A percentile compares a stretch with the other conserved stretches of the same genome.
Evolutionary conservation across 345 rosid genomes (phyloP).

Genomic region (Hypericum perforatum): DNA sequence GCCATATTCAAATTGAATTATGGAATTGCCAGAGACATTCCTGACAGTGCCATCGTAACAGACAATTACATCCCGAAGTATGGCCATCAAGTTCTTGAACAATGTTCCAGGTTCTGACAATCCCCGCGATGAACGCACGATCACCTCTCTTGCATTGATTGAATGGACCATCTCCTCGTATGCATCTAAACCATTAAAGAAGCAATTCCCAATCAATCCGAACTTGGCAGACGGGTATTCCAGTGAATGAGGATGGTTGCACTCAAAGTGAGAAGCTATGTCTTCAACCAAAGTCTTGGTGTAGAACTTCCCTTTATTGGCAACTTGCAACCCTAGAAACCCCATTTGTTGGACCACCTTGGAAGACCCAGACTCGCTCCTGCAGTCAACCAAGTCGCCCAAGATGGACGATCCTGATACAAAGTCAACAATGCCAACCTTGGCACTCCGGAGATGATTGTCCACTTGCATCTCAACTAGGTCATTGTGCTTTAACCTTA

Average conservation of each 20-base stretch:
- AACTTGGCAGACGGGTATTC: constrained; percentile 58
- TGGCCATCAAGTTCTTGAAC: constrained; percentile 92
- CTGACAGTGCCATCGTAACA: constrained; percentile 93
- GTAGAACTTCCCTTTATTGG: constrained; percentile 76
- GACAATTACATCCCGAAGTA: constrained; percentile 78
- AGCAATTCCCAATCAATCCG: constrained; percentile 66
- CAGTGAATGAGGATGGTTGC: constrained; percentile 35
- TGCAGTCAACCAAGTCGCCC: constrained; percentile 66
- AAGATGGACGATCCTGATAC: constrained; percentile 49
- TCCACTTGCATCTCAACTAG: constrained; percentile 62
- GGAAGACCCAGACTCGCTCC: constrained; percentile 56
- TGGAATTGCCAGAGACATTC: constrained; percentile 70
- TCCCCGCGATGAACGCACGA: constrained; percentile 83
- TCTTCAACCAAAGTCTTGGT: constrained; percentile 70
- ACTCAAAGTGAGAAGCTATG: constrained; percentile 47
- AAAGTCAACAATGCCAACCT: constrained; percentile 37
- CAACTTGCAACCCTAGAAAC: constrained; percentile 76
- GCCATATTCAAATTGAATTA: constrained; percentile 78
- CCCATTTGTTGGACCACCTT: constrained; percentile 85
- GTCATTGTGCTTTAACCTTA: constrained; percentile 53
- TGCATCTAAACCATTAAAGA: constrained; percentile 80
- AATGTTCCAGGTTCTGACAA: constrained; percentile 93
- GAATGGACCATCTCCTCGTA: constrained; percentile 90
- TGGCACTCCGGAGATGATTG: constrained; percentile 43
- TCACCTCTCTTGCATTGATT: constrained; percentile 66